Conservation (phyloP, 352 stramenopile genomes). For the Pythium biforme region DNA sequence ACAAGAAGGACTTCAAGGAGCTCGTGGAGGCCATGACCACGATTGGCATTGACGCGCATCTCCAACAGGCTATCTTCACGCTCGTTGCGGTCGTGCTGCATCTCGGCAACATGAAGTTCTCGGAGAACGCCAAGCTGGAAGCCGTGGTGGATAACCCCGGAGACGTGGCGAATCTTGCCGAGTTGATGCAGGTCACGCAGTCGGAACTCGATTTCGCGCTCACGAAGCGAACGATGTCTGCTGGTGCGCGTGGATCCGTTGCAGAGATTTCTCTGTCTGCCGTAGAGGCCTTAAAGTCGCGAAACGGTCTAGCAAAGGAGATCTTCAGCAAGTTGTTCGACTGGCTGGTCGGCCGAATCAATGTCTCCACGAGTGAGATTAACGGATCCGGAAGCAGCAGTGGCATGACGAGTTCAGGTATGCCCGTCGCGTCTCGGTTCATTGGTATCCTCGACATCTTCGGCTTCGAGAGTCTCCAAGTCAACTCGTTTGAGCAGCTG, state of each 20-base stretch:
- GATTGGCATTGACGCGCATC: slow-evolving; percentile 86
- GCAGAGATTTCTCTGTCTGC: slow-evolving; percentile 82
- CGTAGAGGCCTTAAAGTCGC: slow-evolving; percentile 80
- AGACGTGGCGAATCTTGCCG: slow-evolving; percentile 70
- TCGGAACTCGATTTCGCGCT: slow-evolving; percentile 87
- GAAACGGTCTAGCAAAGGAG: slow-evolving; percentile 95
- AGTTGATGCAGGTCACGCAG: slow-evolving; percentile 85
- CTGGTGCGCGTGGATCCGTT: slow-evolving; percentile 79
- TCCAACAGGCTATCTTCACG: slow-evolving; percentile 93
- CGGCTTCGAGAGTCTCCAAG: slow-evolving; percentile 94
- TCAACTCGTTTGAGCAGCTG: slow-evolving; percentile 95
- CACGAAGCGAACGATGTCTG: slow-evolving; percentile 87
- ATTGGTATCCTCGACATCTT: slow-evolving; percentile 98
- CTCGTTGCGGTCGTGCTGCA: slow-evolving; percentile 97
- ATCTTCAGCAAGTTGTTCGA: slow-evolving; percentile 97
- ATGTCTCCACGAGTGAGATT: slow-evolving; percentile 85
- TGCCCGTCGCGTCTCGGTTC: slow-evolving; percentile 54
- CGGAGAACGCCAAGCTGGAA: slow-evolving; percentile 84
- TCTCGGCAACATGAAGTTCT: slow-evolving; percentile 95
- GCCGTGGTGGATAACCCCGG: slow-evolving; percentile 61
- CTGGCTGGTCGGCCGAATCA: slow-evolving; percentile 95
- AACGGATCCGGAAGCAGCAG: slow-evolving; percentile 22
- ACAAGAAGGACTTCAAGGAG: slow-evolving; percentile 94
- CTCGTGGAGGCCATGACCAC: slow-evolving; percentile 91
- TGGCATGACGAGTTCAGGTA: slow-evolving; percentile 17